These are phyloP conservation scores for Aspergillus cavernicola DNA, from an alignment of 495 filamentous ascomycete species.

Conservation along the genomic window DNA sequence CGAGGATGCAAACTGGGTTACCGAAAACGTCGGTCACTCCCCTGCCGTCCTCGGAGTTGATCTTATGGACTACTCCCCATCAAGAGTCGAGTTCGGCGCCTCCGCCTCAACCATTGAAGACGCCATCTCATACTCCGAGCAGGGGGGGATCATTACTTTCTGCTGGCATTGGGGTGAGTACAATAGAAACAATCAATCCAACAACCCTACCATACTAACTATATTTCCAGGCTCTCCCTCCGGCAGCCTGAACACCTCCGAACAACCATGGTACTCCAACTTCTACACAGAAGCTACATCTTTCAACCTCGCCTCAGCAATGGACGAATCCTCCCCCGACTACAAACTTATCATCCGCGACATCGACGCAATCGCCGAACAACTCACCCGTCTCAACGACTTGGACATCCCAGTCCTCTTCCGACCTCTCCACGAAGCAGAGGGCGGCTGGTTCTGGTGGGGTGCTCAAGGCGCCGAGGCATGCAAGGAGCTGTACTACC, in stretches of 20 bases:
- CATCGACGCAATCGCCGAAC: constrained; percentile 8
- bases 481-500: constrained; percentile 1
- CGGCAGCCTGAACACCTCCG: not conserved
- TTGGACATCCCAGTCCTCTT: constrained; percentile 6
- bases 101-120: not conserved
- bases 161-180: constrained; percentile 6
- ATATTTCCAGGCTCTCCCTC: not conserved
- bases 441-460: constrained; percentile 14
- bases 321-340: not conserved
- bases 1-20: not conserved
- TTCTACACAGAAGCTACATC: constrained; percentile 11
- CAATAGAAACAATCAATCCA: not conserved
- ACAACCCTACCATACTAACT: not conserved
- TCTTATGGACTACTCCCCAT: constrained; percentile 10
- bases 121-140: not conserved
- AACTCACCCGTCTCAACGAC: constrained; percentile 4
- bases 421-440: constrained; percentile 9
- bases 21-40: not conserved
- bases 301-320: not conserved
- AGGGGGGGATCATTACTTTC: constrained; percentile 2
- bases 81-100: not conserved
- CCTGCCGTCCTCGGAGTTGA: constrained; percentile 7
- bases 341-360: constrained; percentile 6
- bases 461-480: not conserved
- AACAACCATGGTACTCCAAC: constrained; percentile 1